A percentile compares a stretch with the other conserved stretches of the same genome.
These are phyloP conservation scores for Pseudomonodictys pantanalensis DNA, from an alignment of 495 filamentous ascomycete species.

Conservation along the genomic window DNA sequence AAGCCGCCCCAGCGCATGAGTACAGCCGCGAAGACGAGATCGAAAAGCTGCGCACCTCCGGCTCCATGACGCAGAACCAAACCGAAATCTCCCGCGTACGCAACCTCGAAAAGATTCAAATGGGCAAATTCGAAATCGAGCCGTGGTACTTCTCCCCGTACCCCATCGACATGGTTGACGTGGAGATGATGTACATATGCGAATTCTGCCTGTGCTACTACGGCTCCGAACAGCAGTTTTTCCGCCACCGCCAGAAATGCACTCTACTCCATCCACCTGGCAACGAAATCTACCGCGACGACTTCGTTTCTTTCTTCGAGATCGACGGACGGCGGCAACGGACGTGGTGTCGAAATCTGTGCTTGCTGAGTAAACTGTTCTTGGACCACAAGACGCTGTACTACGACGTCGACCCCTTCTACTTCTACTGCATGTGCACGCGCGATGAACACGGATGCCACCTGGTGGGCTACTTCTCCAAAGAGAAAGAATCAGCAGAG, in stretches of 20 bases:
- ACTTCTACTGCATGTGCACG: constrained; percentile 97
- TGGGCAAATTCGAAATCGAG: constrained; percentile 86
- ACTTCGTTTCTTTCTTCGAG: constrained; percentile 93
- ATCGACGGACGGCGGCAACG: constrained; percentile 94
- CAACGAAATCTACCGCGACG: constrained; percentile 97
- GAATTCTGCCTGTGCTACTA: constrained; percentile 96
- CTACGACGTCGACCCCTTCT: constrained; percentile 97
- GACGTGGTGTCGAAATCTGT: constrained; percentile 95
- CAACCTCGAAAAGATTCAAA: constrained; percentile 88
- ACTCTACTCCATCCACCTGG: constrained; percentile 89
- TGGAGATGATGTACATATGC: constrained; percentile 90
- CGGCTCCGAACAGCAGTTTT: constrained; percentile 72
- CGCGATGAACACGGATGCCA: constrained; percentile 85
- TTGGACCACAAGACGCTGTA: constrained; percentile 99
- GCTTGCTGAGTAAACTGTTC: constrained; percentile 91
- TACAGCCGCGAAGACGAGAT: constrained; percentile 92
- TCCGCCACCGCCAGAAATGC: constrained; percentile 84
- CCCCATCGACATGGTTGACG: constrained; percentile 78
- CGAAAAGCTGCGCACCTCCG: constrained; percentile 85
- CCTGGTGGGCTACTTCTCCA: constrained; percentile 94
- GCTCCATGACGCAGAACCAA: constrained; percentile 98
- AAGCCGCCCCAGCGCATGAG: constrained; percentile 49
- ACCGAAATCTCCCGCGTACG: constrained; percentile 95
- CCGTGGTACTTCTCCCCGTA: constrained; percentile 99
- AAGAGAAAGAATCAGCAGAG: constrained; percentile 95